Evolutionary conservation across 2,329 filamentous ascomycete species (phyloP), one percentile per base, ranked within the genome.

Genomic region (Gyromitra esculenta): DNA sequence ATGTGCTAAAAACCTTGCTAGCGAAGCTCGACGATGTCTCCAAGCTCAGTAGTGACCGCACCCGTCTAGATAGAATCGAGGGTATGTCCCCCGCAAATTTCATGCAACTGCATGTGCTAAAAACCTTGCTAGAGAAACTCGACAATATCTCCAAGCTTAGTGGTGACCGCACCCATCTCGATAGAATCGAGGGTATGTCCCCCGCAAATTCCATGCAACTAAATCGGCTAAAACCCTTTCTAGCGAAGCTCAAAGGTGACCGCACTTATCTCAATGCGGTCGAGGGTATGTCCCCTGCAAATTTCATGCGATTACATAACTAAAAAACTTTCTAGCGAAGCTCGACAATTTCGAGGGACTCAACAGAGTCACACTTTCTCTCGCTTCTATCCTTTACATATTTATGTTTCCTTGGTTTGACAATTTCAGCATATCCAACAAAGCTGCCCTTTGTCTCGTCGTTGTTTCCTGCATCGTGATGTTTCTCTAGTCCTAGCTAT

Each of bases 381-480:
- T 45, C 41, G 41, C 41, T 45, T 45, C 41, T 45, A 45, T 45
- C 41, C 41, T 45, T 9, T 45, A 45, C 41, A 45, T 45, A 11
- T 45, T 45, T 45, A 45, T 45, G 7, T 45, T 45, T 45, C 41
- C 41, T 45, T 45, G 41, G 41, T 45, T 45, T 45, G 41, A 45
- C 41, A 18, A 50, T 50, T 50, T 50, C 48, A 50, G 48, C 48
- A 50, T n/a, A 50, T 18, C 48, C 48, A 50, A n/a, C 13, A 50
- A 50, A 50, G 48, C 48, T 18, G n/a, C 8, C 1, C 48, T 50
- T 21, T 18, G 15, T 7, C 48, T 18, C 48, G 15, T 18, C n/a
- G 48, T 18, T 50, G n/a, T 50, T 18, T 50, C n/a, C 48, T 50
- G n/a, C 48, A 50, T 50, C 21, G 13, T 50, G 15, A 50, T 50